Evolutionary conservation across 805 yeast species (phyloP).

Genomic region (Wickerhamomyces strasburgensis): DNA sequence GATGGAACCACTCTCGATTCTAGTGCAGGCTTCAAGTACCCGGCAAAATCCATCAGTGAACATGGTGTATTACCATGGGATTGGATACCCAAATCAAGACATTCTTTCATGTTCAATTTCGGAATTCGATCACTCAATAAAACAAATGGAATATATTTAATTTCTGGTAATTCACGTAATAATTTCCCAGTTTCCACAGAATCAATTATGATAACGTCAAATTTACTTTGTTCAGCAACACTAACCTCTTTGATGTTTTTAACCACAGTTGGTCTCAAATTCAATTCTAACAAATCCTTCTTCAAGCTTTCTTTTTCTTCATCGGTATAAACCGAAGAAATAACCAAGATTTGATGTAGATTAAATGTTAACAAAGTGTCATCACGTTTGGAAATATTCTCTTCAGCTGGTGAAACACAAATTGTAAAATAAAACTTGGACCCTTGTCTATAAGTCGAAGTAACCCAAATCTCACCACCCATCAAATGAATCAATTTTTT

Average conservation of each 20-base stretch:
- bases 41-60: slow-evolving; percentile 73
- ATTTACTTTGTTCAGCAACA: slow-evolving; percentile 48
- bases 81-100: slow-evolving; percentile 81
- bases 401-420: slow-evolving; percentile 65
- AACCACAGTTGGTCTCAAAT: slow-evolving; percentile 59
- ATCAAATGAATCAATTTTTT: slow-evolving; percentile 80
- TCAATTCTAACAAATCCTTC: slow-evolving; percentile 45
- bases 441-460: slow-evolving; percentile 76
- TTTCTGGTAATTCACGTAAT: slow-evolving; percentile 64
- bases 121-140: slow-evolving; percentile 72
- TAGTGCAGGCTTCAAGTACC: slow-evolving; percentile 77
- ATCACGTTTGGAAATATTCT: slow-evolving; percentile 54
- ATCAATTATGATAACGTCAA: slow-evolving; percentile 83
- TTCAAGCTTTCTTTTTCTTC: slow-evolving; percentile 45
- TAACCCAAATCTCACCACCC: slow-evolving; percentile 95
- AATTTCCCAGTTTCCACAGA: slow-evolving; percentile 69
- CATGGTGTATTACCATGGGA: slow-evolving; percentile 89
- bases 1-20: slow-evolving; percentile 79
- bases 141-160: slow-evolving; percentile 82
- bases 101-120: slow-evolving; percentile 71
- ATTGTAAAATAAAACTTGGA: slow-evolving; percentile 80
- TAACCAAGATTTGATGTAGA: slow-evolving; percentile 63
- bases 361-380: slow-evolving; percentile 70
- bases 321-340: slow-evolving; percentile 57
- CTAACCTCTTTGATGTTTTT: slow-evolving; percentile 42